phyloP scores from a whole-genome alignment of 2,329 filamentous ascomycete genomes.

The Gaeumannomyces sp. region DNA sequence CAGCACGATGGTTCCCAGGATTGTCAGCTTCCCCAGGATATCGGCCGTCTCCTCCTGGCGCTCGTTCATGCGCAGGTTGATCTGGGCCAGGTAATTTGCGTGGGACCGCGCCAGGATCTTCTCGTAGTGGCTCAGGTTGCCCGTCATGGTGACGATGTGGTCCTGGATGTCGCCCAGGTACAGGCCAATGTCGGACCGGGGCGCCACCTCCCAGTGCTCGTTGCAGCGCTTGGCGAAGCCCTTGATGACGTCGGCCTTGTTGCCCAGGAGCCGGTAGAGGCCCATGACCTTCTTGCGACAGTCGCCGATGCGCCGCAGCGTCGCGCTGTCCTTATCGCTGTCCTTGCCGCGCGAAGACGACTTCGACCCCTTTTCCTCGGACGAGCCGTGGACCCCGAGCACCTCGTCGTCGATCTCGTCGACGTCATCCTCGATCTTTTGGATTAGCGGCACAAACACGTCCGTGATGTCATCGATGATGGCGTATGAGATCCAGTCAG shows the following conservation, averaged over 20 bases:
- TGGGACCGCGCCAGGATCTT: conserved; percentile 89
- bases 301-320: conserved; percentile 88
- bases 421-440: conserved; percentile 90
- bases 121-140: conserved; percentile 91
- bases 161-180: conserved; percentile 98
- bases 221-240: conserved; percentile 98
- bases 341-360: conserved; percentile 13
- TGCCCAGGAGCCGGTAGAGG: conserved; percentile 84
- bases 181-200: conserved; percentile 90
- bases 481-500: conserved; percentile 98
- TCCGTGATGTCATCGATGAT: conserved; percentile 98
- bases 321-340: conserved; percentile 45
- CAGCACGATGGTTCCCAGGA: conserved; percentile 91
- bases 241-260: conserved; percentile 98
- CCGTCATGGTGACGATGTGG: conserved; percentile 98
- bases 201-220: conserved; percentile 94
- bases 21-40: conserved; percentile 88
- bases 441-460: conserved; percentile 86
- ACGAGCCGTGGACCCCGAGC: conserved; percentile 65
- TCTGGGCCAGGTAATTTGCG: conserved; percentile 96
- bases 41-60: conserved; percentile 93
- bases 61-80: conserved; percentile 99
- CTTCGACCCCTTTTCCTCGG: conserved; percentile 28
- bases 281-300: conserved; percentile 97
- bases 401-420: conserved; percentile 96